Conservation (phyloP, 805 yeast genomes). For the Metschnikowia cubensis region DNA sequence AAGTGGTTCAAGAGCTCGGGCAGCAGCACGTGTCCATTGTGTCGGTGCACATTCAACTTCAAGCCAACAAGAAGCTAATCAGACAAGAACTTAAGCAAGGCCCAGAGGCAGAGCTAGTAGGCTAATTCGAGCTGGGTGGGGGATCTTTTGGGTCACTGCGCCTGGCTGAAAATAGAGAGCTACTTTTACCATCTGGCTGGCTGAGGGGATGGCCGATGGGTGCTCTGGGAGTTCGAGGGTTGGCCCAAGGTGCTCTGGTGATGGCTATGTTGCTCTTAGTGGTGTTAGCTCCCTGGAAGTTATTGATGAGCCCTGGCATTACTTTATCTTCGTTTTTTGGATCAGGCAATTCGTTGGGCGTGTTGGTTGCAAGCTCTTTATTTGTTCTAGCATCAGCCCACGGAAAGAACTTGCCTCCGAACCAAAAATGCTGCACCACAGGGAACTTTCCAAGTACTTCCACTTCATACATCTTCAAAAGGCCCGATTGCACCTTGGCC, state of each 20-base stretch:
- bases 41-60: constrained; percentile 66
- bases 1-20: constrained; percentile 97
- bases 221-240: background rate
- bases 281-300: constrained; percentile 24
- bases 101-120: no score
- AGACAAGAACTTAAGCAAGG: no score
- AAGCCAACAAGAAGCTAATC: constrained; percentile 17
- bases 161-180: background rate
- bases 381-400: constrained; percentile 14
- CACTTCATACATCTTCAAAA: constrained; percentile 92
- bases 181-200: background rate
- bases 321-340: constrained; percentile 5
- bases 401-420: constrained; percentile 46
- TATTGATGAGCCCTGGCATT: constrained; percentile 21
- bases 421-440: constrained; percentile 89
- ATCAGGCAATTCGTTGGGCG: background rate
- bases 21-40: constrained; percentile 88
- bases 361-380: constrained; percentile 7
- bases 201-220: background rate
- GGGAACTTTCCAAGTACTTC: constrained; percentile 91
- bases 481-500: constrained; percentile 88
- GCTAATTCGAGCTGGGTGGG: background rate
- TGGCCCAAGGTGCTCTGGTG: constrained; percentile 43
- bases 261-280: constrained; percentile 28
- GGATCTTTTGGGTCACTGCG: background rate